Evolutionary conservation across 495 filamentous ascomycete genomes (phyloP).

Genomic region (Immersiella caudata): DNA sequence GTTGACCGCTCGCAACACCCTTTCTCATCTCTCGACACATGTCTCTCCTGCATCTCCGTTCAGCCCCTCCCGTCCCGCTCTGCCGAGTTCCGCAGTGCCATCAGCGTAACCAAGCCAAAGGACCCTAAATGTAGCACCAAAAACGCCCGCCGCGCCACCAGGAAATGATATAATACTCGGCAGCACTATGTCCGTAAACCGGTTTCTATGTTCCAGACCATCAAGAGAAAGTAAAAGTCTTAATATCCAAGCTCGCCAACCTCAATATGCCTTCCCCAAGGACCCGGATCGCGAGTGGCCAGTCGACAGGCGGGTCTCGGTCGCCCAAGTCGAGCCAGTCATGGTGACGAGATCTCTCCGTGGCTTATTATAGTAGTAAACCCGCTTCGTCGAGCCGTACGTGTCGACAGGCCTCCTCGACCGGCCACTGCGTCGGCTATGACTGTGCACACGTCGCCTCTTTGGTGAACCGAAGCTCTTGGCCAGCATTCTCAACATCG

Average conservation of each 20-base stretch:
- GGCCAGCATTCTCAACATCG: conserved; percentile 37
- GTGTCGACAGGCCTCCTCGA: conserved; percentile 20
- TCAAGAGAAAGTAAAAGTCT: neutral
- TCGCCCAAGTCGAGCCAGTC: conserved; percentile 31
- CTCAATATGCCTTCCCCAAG: neutral
- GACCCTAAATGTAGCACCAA: neutral
- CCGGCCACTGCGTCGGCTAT: conserved; percentile 12
- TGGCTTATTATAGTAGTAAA: conserved; percentile 34
- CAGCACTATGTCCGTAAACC: neutral
- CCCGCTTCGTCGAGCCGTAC: conserved; percentile 22
- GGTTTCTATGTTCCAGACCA: neutral
- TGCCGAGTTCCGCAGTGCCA: neutral
- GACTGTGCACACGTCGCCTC: neutral
- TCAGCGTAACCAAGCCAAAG: neutral
- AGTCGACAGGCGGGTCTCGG: conserved; percentile 14
- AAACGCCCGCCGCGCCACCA: neutral
- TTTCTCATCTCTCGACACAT: neutral
- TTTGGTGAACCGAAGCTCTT: conserved; percentile 20
- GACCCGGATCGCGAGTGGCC: conserved; percentile 15
- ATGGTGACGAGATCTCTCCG: conserved; percentile 34
- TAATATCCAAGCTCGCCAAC: neutral
- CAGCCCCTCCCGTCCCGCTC: neutral
- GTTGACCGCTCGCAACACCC: neutral
- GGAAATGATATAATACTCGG: neutral
- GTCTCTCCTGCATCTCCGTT: neutral